Percentiles rank a stretch among this genome's conserved stretches.
Evolutionary conservation across 495 filamentous ascomycete genomes (phyloP).

Genomic region (Hyaloscypha bicolor): DNA sequence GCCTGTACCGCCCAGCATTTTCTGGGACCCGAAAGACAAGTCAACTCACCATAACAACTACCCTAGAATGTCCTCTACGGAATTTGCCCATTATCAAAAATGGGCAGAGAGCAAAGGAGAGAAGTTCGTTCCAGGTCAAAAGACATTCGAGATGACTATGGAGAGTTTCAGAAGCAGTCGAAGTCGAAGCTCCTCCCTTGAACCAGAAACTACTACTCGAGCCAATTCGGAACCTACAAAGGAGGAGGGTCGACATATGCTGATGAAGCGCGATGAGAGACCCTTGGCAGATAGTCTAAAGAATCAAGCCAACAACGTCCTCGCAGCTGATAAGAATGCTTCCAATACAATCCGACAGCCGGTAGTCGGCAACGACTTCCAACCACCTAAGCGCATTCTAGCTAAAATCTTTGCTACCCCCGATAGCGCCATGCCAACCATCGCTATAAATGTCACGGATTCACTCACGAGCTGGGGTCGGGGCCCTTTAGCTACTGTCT

Average conservation of each 20-base stretch:
- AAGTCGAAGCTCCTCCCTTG: conserved; percentile 26
- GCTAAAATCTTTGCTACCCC: conserved; percentile 45
- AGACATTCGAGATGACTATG: conserved; percentile 32
- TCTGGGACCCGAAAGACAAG: conserved; percentile 51
- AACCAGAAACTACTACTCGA: conserved; percentile 18
- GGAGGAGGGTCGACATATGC: conserved; percentile 24
- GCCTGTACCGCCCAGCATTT: conserved; percentile 48
- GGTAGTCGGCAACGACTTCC: conserved; percentile 33
- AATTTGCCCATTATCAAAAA: conserved; percentile 46
- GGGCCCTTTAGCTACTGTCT: conserved; percentile 57
- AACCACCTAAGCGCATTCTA: conserved; percentile 43
- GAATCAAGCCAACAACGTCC: not conserved
- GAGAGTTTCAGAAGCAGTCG: conserved; percentile 26
- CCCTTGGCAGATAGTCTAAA: conserved; percentile 4
- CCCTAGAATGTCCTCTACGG: conserved; percentile 55
- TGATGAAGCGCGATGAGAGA: conserved; percentile 34
- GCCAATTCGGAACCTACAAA: conserved; percentile 30
- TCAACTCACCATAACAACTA: conserved; percentile 54
- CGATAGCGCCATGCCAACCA: conserved; percentile 48
- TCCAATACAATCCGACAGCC: conserved; percentile 18
- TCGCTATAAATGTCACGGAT: conserved; percentile 64
- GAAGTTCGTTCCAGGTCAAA: conserved; percentile 38
- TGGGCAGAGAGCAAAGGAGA: conserved; percentile 46
- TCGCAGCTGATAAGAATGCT: conserved; percentile 1
- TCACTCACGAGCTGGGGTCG: conserved; percentile 78